phyloP scores from a whole-genome alignment of 768 basidiomycete species.

The Calvatia gigantea region DNA sequence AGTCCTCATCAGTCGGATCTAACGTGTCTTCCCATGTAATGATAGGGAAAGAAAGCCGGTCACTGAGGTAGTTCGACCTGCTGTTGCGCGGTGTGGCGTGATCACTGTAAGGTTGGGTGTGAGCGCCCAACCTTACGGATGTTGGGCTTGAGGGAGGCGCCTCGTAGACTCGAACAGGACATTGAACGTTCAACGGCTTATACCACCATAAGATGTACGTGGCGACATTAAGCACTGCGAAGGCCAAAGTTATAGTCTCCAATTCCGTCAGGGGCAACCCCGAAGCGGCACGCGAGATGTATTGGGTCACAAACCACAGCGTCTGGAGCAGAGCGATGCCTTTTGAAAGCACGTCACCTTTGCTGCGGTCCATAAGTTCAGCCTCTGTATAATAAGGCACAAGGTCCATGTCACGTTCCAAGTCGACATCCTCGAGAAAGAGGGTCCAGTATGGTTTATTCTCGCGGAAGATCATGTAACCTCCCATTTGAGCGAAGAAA shows the following conservation, averaged over 20 bases:
- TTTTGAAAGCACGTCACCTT: slow-evolving; percentile 32
- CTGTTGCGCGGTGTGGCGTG: neutral
- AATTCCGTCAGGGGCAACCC: slow-evolving; percentile 30
- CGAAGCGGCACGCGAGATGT: slow-evolving; percentile 20
- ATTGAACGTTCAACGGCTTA: slow-evolving; percentile 32
- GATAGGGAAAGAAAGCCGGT: neutral
- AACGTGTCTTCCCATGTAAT: neutral
- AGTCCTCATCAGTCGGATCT: neutral
- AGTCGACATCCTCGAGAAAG: slow-evolving; percentile 13
- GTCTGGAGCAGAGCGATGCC: slow-evolving; percentile 29
- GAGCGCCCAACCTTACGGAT: neutral
- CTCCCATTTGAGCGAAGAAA: slow-evolving; percentile 11
- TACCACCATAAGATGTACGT: slow-evolving; percentile 34
- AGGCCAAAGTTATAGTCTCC: slow-evolving; percentile 32
- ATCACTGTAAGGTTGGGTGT: neutral
- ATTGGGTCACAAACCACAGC: slow-evolving; percentile 31
- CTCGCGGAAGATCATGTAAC: slow-evolving; percentile 4
- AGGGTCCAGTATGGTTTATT: neutral
- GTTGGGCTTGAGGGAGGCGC: neutral
- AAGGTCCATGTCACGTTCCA: slow-evolving; percentile 14
- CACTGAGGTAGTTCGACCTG: neutral
- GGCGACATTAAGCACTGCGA: slow-evolving; percentile 25
- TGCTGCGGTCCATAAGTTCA: slow-evolving; percentile 25
- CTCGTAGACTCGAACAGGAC: slow-evolving; percentile 15
- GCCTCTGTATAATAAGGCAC: slow-evolving; percentile 16